Base-by-base conservation (phyloP, 495 filamentous ascomycete species). In the Aspergillus sclerotioniger region DNA sequence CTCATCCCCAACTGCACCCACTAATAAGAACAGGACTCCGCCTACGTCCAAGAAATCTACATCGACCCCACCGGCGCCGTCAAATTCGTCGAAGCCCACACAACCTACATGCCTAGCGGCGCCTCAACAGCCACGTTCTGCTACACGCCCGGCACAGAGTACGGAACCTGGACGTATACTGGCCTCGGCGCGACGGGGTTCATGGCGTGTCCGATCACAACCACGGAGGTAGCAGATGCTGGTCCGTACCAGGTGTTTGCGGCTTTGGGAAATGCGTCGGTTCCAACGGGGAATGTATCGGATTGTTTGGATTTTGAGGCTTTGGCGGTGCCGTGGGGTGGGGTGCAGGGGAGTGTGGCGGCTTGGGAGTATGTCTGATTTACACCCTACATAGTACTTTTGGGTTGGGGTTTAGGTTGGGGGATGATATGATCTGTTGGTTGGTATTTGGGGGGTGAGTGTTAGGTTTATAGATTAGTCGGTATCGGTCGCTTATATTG, bases 21-120 rank as follows among this genome's bases (percentile, higher is more conserved):
- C 28, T 20, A 10, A 47, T 47, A 5, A 47, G 20, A 16, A 20
- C 7, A 49, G 46, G 46, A 28, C 46, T 31, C 46, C 20, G 46
- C 20, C 46, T 28, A 15, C 37, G 37, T 31, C 46, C 46, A 49
- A 20, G 20, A 49, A 28, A 49, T 49, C 46, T 49, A 49, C 46
- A 10, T 49, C 17, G 20, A 16, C 46, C 46, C 46, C 1, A 31
- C 46, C 46, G 46, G 46, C 3, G 16, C 46, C 19, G 16, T 49
- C 17, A 28, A 12, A 13, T 49, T 49, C 46, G 28, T 31, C 19
- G 13, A 31, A n/a, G 20, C 28, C 46, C 46, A 41, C 37, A 15
- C 37, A 2, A n/a, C 9, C 37, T 41, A 41, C 37, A 41, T 41
- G 1, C 5, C 5, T n/a, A 12, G 12, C 12, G 37, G 37, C 8